Conservation (phyloP, 192 early-diverging fungal species). For the Physocladia obscura region DNA sequence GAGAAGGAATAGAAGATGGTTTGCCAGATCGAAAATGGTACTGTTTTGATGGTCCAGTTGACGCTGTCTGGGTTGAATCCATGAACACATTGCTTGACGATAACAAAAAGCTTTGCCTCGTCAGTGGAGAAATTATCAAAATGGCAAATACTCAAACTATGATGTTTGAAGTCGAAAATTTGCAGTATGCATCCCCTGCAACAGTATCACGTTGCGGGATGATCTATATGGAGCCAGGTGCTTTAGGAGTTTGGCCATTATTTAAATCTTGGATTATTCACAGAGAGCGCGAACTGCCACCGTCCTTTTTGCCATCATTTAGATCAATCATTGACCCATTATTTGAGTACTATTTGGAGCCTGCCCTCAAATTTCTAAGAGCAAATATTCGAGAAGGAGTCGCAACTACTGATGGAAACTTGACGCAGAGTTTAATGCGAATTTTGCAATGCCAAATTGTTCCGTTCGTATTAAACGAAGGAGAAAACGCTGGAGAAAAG, state of each 20-base stretch:
- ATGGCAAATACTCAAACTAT: constrained; percentile 62
- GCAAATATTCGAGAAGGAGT: constrained; percentile 53
- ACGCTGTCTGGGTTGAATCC: constrained; percentile 65
- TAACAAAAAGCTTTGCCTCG: constrained; percentile 66
- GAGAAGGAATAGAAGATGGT: constrained; percentile 58
- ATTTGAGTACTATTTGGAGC: constrained; percentile 53
- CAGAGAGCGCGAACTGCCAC: constrained; percentile 37
- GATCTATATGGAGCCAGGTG: constrained; percentile 70
- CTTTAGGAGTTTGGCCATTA: constrained; percentile 52
- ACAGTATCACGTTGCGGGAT: constrained; percentile 66
- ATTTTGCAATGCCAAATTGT: constrained; percentile 49
- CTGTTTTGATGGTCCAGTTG: constrained; percentile 66
- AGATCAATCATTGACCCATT: constrained; percentile 30
- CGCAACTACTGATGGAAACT: constrained; percentile 54
- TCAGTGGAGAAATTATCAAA: constrained; percentile 65
- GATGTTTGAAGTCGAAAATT: constrained; percentile 66
- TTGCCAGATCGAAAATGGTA: constrained; percentile 64
- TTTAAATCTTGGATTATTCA: constrained; percentile 52
- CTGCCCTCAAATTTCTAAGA: constrained; percentile 45
- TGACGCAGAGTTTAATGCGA: constrained; percentile 50
- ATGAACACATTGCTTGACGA: constrained; percentile 67
- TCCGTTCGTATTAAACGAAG: constrained; percentile 32
- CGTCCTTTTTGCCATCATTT: constrained; percentile 34
- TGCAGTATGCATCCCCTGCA: constrained; percentile 64
- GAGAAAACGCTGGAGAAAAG: constrained; percentile 20